Evolutionary conservation across 2,329 filamentous ascomycete species (phyloP).

Genomic region (Lasiodiplodia gonubiensis): DNA sequence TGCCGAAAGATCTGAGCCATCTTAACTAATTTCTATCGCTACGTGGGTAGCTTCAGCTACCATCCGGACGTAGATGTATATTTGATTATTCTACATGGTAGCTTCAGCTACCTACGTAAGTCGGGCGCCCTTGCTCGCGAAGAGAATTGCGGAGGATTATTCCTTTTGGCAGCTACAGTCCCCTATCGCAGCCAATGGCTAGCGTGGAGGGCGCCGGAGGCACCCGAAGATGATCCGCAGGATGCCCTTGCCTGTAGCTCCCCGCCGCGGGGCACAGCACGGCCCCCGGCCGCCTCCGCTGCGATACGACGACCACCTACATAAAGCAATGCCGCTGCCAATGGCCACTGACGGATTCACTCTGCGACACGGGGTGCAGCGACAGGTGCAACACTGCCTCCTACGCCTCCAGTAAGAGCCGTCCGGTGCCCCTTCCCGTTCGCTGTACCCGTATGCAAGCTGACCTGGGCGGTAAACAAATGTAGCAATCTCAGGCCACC

Average conservation of each 20-base stretch:
- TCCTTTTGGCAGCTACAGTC: too few species aligned
- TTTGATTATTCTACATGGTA: neutral
- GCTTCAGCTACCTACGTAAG: too few species aligned
- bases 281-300: constrained; percentile 14
- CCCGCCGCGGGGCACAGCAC: constrained; percentile 13
- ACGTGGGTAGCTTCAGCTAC: too few species aligned
- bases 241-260: neutral
- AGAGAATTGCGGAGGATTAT: too few species aligned
- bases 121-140: too few species aligned
- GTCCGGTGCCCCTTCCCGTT: neutral
- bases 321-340: neutral
- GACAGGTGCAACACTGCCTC: neutral
- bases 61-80: too few species aligned
- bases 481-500: constrained; percentile 25
- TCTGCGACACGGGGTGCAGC: constrained; percentile 16
- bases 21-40: too few species aligned
- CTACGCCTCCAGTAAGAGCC: constrained; percentile 1
- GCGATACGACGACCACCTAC: constrained; percentile 3
- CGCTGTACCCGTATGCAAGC: neutral
- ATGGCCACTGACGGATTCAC: constrained; percentile 1
- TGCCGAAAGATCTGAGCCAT: too few species aligned
- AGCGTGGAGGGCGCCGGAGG: neutral
- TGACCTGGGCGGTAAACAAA: constrained; percentile 14
- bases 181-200: too few species aligned
- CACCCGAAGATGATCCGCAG: constrained; percentile 10